Evolutionary conservation across 148 eudicot species (phyloP), one percentile per base, ranked within the genome.

Genomic region (Vaccinium corymbosum): DNA sequence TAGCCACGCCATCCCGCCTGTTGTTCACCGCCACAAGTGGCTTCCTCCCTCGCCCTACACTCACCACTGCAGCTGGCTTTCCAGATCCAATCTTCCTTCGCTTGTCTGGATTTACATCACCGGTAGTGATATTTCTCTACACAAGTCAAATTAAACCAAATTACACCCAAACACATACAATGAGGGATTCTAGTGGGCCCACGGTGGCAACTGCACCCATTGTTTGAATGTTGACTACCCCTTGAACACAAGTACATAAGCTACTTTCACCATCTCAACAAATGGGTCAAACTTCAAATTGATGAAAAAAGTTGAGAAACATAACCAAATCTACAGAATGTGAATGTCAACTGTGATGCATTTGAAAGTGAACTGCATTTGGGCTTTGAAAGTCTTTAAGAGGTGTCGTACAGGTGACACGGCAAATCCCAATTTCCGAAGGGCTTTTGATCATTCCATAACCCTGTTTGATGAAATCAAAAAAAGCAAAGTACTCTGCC

Each of bases 101-200:
- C 87, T 93, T 94, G 42, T 90, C 95, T 51, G 62, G 32, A 15
- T 86, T 86, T 27, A 70, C 80, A 27, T 83, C 94, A 27, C 87
- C 91, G 9, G 79, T 87, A 22, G 57, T 87, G 15, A 85, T 85
- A 83, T 88, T 91, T 77, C 84, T 92, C 94, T 92, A 86, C 88
- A 81, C 38, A 25, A 78, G 6, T 42, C 6, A 79, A 78, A 52
- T 17, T 10, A 27, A 29, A 42, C 50, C 42, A 52, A 15, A 68
- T 20, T 10, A 19, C 38, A 50, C 49, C 74, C 68, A 59, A 70
- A 3, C 14, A 52, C 53, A 17, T 14, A 16, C 72, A 16, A 16
- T 27, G 7, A 68, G 4, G 6, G 42, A 13, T 68, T 68, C 42
- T 68, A 68, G 73, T 29, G 38, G 42, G 38, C 42, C 38, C 29